Percentiles rank a stretch among this genome's conserved stretches.
These are phyloP conservation scores for Venturia aucupariae DNA, from an alignment of 2,329 filamentous ascomycete genomes.

Conservation along the genomic window DNA sequence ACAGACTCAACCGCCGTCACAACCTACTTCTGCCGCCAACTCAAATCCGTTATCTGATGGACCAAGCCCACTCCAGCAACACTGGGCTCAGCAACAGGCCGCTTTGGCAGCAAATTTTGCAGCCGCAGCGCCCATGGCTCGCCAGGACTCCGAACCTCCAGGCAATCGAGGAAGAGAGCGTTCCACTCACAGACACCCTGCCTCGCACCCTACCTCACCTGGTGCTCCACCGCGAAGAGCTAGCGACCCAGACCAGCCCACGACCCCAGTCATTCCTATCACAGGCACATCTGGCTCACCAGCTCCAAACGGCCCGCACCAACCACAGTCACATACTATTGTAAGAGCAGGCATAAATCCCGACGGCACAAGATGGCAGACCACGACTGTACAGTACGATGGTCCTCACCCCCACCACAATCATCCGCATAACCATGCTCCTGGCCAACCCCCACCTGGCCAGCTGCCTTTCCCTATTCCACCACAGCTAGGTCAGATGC, in stretches of 20 bases:
- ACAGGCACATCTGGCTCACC: neutral
- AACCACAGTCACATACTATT: conserved; percentile 3
- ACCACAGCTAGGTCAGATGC: neutral
- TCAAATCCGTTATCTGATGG: neutral
- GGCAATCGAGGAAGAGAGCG: neutral
- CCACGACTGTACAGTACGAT: neutral
- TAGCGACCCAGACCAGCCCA: neutral
- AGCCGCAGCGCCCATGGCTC: neutral
- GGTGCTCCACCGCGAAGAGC: neutral
- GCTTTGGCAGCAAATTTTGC: conserved; percentile 6
- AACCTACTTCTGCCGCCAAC: neutral
- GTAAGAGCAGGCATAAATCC: conserved; percentile 9
- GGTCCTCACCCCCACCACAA: neutral
- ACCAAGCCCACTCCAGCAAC: neutral
- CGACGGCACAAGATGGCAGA: conserved; percentile 9
- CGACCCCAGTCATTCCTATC: neutral
- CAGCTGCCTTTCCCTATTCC: conserved; percentile 1
- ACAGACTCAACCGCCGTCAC: neutral
- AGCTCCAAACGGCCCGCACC: neutral
- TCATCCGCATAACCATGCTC: conserved; percentile 7
- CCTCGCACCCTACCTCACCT: neutral
- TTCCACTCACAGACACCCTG: neutral
- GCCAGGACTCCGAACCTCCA: neutral
- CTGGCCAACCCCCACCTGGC: neutral
- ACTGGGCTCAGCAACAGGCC: neutral